Percentiles rank a stretch among this genome's conserved stretches.
Conservation (phyloP, 2,329 filamentous ascomycete genomes). For the Cyphellophora europaea region DNA sequence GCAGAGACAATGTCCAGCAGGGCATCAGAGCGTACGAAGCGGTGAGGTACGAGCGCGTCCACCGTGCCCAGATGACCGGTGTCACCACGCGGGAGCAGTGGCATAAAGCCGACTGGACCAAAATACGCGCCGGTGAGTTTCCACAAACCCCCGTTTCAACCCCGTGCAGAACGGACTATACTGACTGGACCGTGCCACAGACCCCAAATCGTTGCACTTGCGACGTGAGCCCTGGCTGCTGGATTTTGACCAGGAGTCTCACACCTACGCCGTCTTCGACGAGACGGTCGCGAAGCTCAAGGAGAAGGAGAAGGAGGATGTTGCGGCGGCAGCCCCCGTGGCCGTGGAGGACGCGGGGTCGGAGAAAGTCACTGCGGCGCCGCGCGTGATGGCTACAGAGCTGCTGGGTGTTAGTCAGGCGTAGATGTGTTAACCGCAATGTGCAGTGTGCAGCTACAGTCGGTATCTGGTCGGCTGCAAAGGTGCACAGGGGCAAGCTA, state of each 20-base stretch:
- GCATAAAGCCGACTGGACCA: conserved; percentile 23
- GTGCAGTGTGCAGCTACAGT: too few relatives aligned
- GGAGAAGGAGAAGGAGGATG: conserved; percentile 3
- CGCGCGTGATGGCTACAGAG: background rate
- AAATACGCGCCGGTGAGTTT: conserved; percentile 26
- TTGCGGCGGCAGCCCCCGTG: conserved; percentile 5
- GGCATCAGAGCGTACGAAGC: conserved; percentile 18
- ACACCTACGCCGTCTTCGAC: conserved; percentile 19
- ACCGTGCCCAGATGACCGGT: conserved; percentile 17
- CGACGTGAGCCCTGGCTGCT: conserved; percentile 18
- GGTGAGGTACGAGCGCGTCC: conserved; percentile 19
- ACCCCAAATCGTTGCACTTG: conserved; percentile 17
- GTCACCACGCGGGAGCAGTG: conserved; percentile 19
- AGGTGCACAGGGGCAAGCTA: too few relatives aligned
- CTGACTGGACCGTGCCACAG: conserved; percentile 19
- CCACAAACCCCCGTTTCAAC: background rate
- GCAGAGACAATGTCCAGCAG: conserved; percentile 19
- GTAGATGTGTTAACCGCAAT: too few relatives aligned
- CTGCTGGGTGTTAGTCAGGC: background rate
- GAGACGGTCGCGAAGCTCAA: conserved; percentile 14
- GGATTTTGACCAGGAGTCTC: conserved; percentile 18
- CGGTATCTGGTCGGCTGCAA: too few relatives aligned
- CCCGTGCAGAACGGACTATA: background rate
- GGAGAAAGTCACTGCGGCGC: conserved; percentile 9
- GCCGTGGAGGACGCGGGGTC: conserved; percentile 2